phyloP scores from a whole-genome alignment of 768 basidiomycete species.

The Naganishia friedmannii region DNA sequence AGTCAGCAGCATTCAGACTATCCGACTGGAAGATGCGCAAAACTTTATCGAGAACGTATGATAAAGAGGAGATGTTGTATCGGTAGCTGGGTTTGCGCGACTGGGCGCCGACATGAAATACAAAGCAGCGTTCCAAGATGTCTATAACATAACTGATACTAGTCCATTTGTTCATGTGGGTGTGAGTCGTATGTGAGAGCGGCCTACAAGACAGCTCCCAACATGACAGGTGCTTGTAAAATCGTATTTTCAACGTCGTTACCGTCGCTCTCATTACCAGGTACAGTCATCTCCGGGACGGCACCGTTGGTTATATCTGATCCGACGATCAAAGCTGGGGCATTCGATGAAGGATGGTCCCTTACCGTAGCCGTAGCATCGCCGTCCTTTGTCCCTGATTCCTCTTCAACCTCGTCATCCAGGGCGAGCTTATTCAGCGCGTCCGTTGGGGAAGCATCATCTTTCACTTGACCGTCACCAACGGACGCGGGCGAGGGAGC shows the following conservation, averaged over 20 bases:
- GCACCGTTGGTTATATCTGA: neutral
- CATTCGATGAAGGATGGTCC: neutral
- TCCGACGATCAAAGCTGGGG: neutral
- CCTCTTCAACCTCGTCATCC: neutral
- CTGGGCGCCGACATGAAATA: neutral
- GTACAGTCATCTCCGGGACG: neutral
- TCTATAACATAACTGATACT: neutral
- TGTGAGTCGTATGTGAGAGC: neutral
- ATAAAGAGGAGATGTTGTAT: neutral
- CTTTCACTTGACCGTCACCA: neutral
- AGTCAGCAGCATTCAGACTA: conserved; percentile 80
- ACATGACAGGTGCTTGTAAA: neutral
- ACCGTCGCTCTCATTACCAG: neutral
- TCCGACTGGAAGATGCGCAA: conserved; percentile 84
- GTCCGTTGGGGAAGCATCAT: neutral
- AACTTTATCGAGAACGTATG: conserved; percentile 72
- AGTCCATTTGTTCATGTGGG: neutral
- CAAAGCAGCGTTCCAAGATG: neutral
- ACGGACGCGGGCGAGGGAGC: conserved; percentile 10
- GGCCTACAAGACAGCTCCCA: neutral
- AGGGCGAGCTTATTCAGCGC: neutral
- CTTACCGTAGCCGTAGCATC: neutral
- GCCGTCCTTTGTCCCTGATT: neutral
- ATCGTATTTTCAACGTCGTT: neutral
- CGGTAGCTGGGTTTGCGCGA: neutral